Percentiles rank a stretch among this genome's conserved stretches.
phyloP scores from a whole-genome alignment of 2,329 filamentous ascomycete genomes.

The Colletotrichum sublineola region DNA sequence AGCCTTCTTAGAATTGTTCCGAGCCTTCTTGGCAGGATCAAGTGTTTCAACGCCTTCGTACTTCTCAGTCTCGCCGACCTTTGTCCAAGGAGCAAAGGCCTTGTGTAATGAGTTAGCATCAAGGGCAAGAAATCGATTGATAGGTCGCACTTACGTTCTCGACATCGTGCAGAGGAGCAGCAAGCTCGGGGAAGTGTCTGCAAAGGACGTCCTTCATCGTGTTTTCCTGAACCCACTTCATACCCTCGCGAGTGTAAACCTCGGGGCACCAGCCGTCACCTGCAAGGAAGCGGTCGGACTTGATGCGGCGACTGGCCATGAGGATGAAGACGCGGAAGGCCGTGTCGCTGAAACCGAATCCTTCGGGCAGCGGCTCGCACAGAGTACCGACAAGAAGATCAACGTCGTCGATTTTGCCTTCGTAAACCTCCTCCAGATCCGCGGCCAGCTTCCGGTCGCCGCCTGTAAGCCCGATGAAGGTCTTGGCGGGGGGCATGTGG shows the following conservation, averaged over 20 bases:
- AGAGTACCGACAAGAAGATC: conserved; percentile 58
- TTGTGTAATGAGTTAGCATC: no score
- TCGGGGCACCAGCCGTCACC: conserved; percentile 53
- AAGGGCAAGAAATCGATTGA: no score
- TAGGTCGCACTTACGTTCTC: neutral
- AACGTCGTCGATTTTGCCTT: conserved; percentile 56
- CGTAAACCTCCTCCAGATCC: conserved; percentile 55
- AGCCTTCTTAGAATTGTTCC: no score
- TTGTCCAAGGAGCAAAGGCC: no score
- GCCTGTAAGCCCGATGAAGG: neutral
- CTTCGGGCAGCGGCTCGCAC: conserved; percentile 57
- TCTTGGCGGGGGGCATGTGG: conserved; percentile 2
- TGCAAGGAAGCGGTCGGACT: conserved; percentile 53
- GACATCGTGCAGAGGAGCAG: conserved; percentile 1
- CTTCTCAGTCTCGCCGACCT: no score
- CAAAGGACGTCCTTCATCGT: conserved; percentile 58
- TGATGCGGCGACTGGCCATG: conserved; percentile 4
- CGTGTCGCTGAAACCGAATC: conserved; percentile 63
- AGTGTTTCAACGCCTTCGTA: no score
- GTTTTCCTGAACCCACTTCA: conserved; percentile 58
- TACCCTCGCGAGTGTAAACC: conserved; percentile 56
- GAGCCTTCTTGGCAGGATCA: no score
- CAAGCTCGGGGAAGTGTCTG: conserved; percentile 58
- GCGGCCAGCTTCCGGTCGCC: neutral
- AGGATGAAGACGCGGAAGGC: conserved; percentile 45